Evolutionary conservation across 768 basidiomycete genomes (phyloP).

Genomic region (Psilocybe sp.): DNA sequence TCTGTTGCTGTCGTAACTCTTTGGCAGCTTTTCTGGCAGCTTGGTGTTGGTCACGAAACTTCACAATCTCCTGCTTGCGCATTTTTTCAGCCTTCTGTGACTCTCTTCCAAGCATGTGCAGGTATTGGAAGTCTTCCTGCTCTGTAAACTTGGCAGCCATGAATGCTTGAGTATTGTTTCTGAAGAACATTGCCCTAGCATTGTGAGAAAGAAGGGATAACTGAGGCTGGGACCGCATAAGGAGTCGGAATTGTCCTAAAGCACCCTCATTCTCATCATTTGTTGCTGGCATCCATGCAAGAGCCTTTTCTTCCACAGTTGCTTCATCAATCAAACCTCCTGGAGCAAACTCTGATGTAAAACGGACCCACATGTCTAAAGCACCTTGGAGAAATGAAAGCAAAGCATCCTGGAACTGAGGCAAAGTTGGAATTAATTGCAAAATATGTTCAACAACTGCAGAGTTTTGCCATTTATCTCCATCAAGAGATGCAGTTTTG

Average conservation of each 20-base stretch:
- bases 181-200: conserved; percentile 18
- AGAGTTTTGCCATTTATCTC: conserved; percentile 7
- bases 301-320: conserved; percentile 14
- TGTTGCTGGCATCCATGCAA: conserved; percentile 27
- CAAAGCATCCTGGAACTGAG: conserved; percentile 2
- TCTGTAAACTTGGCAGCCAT: conserved; percentile 10
- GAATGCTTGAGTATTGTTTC: conserved; percentile 22
- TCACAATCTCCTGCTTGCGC: neutral
- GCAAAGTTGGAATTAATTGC: too few relatives aligned
- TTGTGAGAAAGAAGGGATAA: conserved; percentile 22
- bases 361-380: conserved; percentile 17
- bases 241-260: conserved; percentile 19
- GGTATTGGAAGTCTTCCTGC: neutral
- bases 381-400: conserved; percentile 20
- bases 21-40: neutral
- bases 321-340: conserved; percentile 23
- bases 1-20: neutral
- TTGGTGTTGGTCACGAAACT: neutral
- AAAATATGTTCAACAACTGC: too few relatives aligned
- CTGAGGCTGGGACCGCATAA: conserved; percentile 16
- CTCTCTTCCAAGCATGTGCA: too few relatives aligned
- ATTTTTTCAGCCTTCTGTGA: too few relatives aligned
- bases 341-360: conserved; percentile 24
- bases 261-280: conserved; percentile 30
- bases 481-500: conserved; percentile 4